phyloP scores from a whole-genome alignment of 176 grass and related monocot genomes.

The Elymus sibiricus region DNA sequence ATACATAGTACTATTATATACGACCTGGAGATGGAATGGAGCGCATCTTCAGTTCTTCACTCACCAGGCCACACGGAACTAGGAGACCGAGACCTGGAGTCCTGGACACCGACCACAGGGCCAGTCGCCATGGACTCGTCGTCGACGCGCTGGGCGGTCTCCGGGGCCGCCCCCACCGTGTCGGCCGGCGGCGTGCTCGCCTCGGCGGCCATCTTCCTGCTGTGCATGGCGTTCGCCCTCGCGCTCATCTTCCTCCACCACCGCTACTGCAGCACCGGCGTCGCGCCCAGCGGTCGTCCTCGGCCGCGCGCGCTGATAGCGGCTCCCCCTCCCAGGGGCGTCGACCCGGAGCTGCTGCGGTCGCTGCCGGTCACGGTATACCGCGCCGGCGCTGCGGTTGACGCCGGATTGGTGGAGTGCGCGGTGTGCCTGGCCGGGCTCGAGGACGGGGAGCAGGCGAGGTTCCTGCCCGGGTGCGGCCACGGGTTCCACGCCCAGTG shows the following conservation, averaged over 20 bases:
- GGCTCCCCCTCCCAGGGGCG: neutral
- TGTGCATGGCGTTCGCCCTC: conserved; percentile 4
- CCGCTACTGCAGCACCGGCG: neutral
- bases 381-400: neutral
- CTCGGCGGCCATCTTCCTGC: neutral
- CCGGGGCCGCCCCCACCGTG: neutral
- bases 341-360: conserved; percentile 35
- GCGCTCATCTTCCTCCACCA: neutral
- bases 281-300: neutral
- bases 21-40: neutral
- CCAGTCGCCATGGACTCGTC: neutral
- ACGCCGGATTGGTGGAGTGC: conserved; percentile 25
- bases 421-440: conserved; percentile 67
- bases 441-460: conserved; percentile 45
- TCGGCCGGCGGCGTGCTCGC: neutral
- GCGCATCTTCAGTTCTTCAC: no score
- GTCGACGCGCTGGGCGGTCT: neutral
- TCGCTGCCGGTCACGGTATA: conserved; percentile 37
- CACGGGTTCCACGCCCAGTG: conserved; percentile 66
- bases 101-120: neutral
- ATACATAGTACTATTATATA: neutral
- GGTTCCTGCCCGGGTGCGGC: conserved; percentile 52
- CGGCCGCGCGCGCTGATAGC: neutral
- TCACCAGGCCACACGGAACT: neutral
- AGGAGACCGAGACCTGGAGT: no score